Conservation (phyloP, 2,329 filamentous ascomycete species). For the Arthroderma sp. region DNA sequence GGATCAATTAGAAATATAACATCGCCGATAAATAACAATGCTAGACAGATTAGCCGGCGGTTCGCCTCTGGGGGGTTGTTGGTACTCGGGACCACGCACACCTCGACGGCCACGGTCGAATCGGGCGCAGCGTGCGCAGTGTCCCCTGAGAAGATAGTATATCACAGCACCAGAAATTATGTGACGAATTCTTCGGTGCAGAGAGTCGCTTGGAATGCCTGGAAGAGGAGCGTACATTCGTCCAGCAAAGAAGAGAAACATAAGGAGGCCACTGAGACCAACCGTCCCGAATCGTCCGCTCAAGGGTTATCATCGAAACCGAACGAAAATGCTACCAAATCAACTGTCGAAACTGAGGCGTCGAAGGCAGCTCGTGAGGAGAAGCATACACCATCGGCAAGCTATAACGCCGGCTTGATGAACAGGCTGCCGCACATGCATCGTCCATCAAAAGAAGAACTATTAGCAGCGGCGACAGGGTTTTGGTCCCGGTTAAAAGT, state of each 20-base stretch:
- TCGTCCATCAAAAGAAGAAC: slow-evolving; percentile 82
- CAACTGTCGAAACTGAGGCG: not conserved
- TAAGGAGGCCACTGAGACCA: not conserved
- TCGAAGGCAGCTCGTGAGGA: not conserved
- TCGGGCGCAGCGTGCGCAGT: slow-evolving; percentile 21
- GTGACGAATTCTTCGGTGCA: slow-evolving; percentile 12
- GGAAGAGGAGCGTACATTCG: slow-evolving; percentile 22
- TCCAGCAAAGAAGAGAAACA: slow-evolving; percentile 8
- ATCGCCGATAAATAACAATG: slow-evolving; percentile 14
- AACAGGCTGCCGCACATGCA: slow-evolving; percentile 56
- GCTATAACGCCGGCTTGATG: slow-evolving; percentile 32
- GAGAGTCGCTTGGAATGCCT: slow-evolving; percentile 13
- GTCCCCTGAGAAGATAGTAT: slow-evolving; percentile 18
- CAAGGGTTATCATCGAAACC: too few relatives aligned
- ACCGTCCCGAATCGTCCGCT: too few relatives aligned
- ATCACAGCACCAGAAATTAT: slow-evolving; percentile 13
- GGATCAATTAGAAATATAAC: slow-evolving; percentile 10
- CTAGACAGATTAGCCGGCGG: slow-evolving; percentile 35
- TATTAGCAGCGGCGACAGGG: slow-evolving; percentile 78
- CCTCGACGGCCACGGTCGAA: slow-evolving; percentile 20
- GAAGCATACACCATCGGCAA: not conserved
- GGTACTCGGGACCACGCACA: slow-evolving; percentile 32
- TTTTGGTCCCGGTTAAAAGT: slow-evolving; percentile 86
- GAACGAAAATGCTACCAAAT: too few relatives aligned
- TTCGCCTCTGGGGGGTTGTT: slow-evolving; percentile 44